Evolutionary conservation across 768 basidiomycete genomes (phyloP).

Genomic region (Leccinum imitatum): DNA sequence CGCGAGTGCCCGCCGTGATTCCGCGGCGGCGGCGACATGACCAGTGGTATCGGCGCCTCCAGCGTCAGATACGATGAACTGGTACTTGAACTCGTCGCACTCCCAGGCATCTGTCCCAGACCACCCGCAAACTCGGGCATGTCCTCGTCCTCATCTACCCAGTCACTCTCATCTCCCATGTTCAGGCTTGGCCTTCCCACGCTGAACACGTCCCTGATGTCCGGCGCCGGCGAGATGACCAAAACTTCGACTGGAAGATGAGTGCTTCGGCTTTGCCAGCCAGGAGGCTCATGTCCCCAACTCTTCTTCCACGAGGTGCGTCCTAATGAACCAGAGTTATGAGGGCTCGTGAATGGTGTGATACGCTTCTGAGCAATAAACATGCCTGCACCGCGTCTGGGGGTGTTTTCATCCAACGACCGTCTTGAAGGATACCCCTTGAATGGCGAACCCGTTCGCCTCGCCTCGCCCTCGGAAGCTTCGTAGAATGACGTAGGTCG

Average conservation of each 20-base stretch:
- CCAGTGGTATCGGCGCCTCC: conserved; percentile 44
- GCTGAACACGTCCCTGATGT: conserved; percentile 78
- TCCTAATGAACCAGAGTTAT: conserved; percentile 47
- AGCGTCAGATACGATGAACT: conserved; percentile 25
- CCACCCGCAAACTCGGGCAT: conserved; percentile 71
- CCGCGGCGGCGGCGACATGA: conserved; percentile 48
- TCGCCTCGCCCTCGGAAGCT: conserved; percentile 63
- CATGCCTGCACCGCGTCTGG: conserved; percentile 47
- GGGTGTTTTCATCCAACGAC: conserved; percentile 48
- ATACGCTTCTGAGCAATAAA: conserved; percentile 83
- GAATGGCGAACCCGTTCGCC: conserved; percentile 65
- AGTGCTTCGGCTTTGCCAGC: conserved; percentile 68
- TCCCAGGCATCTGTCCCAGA: conserved; percentile 56
- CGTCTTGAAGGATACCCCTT: conserved; percentile 47
- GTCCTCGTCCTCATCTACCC: conserved; percentile 88
- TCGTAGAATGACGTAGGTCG: conserved; percentile 79
- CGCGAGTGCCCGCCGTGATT: conserved; percentile 43
- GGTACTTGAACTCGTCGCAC: conserved; percentile 26
- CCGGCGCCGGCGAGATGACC: conserved; percentile 54
- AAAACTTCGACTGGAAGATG: conserved; percentile 77
- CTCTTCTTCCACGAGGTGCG: conserved; percentile 86
- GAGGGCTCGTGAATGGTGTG: conserved; percentile 67
- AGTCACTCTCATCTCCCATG: conserved; percentile 78
- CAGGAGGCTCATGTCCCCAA: conserved; percentile 85
- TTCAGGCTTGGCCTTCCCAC: conserved; percentile 53